Conservation (phyloP, 2,329 filamentous ascomycete genomes). For the Lachnellula willkommii region DNA sequence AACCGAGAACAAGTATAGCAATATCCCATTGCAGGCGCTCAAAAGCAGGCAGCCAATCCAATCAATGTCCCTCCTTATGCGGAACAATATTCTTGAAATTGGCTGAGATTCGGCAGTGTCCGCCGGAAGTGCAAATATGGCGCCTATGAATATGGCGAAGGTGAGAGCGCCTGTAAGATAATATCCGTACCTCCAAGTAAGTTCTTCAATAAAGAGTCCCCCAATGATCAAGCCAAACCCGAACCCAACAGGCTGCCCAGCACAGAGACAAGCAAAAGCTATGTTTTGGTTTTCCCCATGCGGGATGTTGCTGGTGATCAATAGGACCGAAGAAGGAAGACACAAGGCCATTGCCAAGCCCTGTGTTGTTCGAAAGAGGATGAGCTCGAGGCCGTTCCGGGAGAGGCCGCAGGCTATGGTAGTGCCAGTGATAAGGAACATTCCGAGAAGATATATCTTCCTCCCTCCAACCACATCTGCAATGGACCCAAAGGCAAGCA, state of each 20-base stretch:
- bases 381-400: constrained; percentile 38
- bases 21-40: constrained; percentile 42
- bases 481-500: constrained; percentile 45
- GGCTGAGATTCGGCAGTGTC: constrained; percentile 11
- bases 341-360: constrained; percentile 43
- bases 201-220: constrained; percentile 42
- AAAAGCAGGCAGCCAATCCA: constrained; percentile 47
- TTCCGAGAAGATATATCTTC: constrained; percentile 41
- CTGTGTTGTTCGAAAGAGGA: constrained; percentile 42
- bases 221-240: constrained; percentile 46
- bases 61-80: constrained; percentile 40
- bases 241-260: constrained; percentile 47
- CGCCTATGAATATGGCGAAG: constrained; percentile 16
- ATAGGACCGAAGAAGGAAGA: constrained; percentile 43
- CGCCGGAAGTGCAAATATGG: constrained; percentile 16
- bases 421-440: constrained; percentile 38
- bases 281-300: constrained; percentile 45
- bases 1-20: constrained; percentile 40
- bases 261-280: constrained; percentile 46
- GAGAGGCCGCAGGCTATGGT: constrained; percentile 41
- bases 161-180: constrained; percentile 41
- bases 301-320: constrained; percentile 43
- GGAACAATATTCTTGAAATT: neutral
- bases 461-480: constrained; percentile 45
- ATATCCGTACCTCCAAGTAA: constrained; percentile 49